Base-by-base conservation (phyloP, 805 yeast species). In the Phaffomyces opuntiae region DNA sequence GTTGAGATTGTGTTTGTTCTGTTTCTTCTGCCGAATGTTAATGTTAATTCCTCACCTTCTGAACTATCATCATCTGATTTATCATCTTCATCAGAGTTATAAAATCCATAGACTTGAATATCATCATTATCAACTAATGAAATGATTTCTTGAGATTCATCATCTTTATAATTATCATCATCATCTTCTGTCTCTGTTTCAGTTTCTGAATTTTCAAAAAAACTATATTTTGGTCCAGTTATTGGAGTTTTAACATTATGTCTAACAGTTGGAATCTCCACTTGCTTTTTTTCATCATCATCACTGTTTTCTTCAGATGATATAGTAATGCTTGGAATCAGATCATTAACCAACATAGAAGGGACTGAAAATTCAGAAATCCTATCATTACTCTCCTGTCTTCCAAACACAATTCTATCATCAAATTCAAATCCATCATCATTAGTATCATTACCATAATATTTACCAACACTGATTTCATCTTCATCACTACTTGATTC, bases 71-170 rank as follows among this genome's bases (percentile, higher is more conserved):
- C 34, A 7, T 13, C 25, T 29, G 36, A 29, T 21, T 21, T 21
- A 21, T 21, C 7, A 14, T 41, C 42, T 4, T 35, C 29, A 7
- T 44, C 50, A 7, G 44, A 41, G 13, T 35, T 31, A 35, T 26
- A 32, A 12, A 42, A 56, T 49, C 68, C 67, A n/a, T 73, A 66
- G 39, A 69, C 73, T 52, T 70, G 72, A 7, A 72, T 34, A 24
- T 25, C 31, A 36, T 27, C 21, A 12, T 36, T 2, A 9, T 40
- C 44, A 12, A 32, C 36, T 2, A 44, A 50, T 8, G 35, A 29
- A 7, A 36, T 16, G 5, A 29, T 29, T 9, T 29, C 31, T 29
- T 29, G 31, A 29, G 31, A 29, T 29, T 29, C 31, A 11, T 29
- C 31, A 11, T 29, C 31, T 5, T 17, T 17, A 17, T 17, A 17